Base-by-base conservation (phyloP, 2,329 filamentous ascomycete species). In the Verticillium isaacii region DNA sequence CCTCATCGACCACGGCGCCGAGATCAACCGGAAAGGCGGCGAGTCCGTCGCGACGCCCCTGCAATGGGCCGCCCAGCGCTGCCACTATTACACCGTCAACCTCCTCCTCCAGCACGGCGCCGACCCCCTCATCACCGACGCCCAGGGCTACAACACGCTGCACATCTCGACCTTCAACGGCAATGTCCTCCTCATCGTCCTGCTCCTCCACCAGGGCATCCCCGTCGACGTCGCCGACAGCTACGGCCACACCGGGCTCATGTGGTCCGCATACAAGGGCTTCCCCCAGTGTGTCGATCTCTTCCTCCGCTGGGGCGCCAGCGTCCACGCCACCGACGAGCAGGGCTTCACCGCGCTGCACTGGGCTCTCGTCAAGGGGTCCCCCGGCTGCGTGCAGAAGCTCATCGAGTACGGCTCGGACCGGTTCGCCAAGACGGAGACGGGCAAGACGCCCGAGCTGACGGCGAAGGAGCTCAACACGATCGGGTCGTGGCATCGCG, bases 191-290 rank as follows among this genome's bases (percentile, higher is more conserved):
- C 85, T 98, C 62, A 84, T 99, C 32, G 88, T 93, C 58, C 85
- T 99, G 1, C 85, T 99, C 8, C 84, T 99, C 29, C 95, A 99
- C 77, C 93, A 97, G 72, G 93, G 95, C 71, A 95, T 99, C 63
- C 92, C 93, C 17, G 92, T 99, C 64, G 95, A 99, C 73, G 90
- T 95, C 6, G 83, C 89, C 60, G 95, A 99, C 76, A 86, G 87
- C 58, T 94, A 93, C 72, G 92, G 93, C 6, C 96, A 99, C 75
- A 98, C 95, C 1, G 90, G 89, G 64, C 82, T 99, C 64, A 99
- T 99, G 95, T 99, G 95, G 95, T 92, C 95, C 19, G 94, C 94
- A 17, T 99, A 99, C 80, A 99, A 99, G 77, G 95, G 96, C 39
- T 97, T 89, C 73, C 92, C 94, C 0, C 88, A 90, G 56, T 96